Percentiles rank a stretch among this genome's conserved stretches.
phyloP scores from a whole-genome alignment of 1,284 basidiomycete species.

The Cryptococcus depauperatus region DNA sequence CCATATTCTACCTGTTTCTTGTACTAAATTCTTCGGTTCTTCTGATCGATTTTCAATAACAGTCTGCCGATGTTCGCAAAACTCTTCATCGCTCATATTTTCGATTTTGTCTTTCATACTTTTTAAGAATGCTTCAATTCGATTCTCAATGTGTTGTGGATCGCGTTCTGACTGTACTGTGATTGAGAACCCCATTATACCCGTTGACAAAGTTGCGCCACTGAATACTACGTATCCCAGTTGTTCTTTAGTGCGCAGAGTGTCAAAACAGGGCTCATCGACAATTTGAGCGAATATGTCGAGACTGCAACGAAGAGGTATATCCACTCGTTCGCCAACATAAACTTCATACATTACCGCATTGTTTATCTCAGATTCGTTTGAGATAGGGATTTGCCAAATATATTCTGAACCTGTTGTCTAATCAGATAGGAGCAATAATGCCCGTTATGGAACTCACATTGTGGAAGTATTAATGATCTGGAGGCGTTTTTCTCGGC shows the following conservation, averaged over 20 bases:
- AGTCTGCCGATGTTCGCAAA: conserved; percentile 58
- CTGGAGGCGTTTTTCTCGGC: conserved; percentile 54
- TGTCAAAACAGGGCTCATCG: conserved; percentile 84
- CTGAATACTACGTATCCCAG: conserved; percentile 78
- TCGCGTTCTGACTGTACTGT: conserved; percentile 83
- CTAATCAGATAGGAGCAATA: conserved; percentile 2
- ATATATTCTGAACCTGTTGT: conserved; percentile 59
- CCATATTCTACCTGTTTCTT: conserved; percentile 62
- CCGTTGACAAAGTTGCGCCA: conserved; percentile 53
- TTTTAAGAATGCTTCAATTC: conserved; percentile 80
- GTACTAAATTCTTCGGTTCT: conserved; percentile 60
- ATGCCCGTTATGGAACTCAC: conserved; percentile 45
- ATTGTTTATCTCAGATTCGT: conserved; percentile 80
- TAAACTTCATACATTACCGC: conserved; percentile 71
- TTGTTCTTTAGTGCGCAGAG: conserved; percentile 92
- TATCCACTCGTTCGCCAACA: conserved; percentile 52
- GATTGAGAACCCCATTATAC: conserved; percentile 69
- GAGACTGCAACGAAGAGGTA: conserved; percentile 41
- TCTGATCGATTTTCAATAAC: conserved; percentile 64
- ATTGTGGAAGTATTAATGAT: conserved; percentile 60
- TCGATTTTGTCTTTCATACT: conserved; percentile 56
- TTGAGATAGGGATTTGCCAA: conserved; percentile 65
- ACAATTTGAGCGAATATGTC: conserved; percentile 60
- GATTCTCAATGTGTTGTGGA: conserved; percentile 74
- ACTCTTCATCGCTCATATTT: conserved; percentile 56